Conservation (phyloP, 202 grass and related monocot genomes). For the Dendrocalamus latiflorus region DNA sequence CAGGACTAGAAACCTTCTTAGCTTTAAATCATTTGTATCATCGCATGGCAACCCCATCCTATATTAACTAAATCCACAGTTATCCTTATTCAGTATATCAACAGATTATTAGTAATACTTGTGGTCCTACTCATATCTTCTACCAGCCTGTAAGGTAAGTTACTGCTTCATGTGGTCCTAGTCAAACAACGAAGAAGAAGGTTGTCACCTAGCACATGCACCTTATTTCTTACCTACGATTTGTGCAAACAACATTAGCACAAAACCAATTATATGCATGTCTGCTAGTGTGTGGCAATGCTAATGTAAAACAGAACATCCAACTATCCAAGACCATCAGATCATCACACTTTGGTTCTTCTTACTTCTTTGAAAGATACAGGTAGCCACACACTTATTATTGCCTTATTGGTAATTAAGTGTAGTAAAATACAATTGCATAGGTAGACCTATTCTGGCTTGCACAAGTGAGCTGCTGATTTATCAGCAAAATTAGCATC, state of each 20-base stretch:
- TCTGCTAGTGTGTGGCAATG: not conserved
- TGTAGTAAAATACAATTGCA: conserved; percentile 3
- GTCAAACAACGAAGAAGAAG: conserved; percentile 9
- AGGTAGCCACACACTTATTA: not conserved
- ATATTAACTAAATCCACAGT: not conserved
- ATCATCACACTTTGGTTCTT: not conserved
- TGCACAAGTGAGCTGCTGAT: conserved; percentile 8
- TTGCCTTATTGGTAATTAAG: not conserved
- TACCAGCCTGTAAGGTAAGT: conserved; percentile 1
- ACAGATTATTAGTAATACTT: not conserved
- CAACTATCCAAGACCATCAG: not conserved
- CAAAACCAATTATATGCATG: not conserved
- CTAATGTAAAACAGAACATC: conserved; percentile 1
- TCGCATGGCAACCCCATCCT: not conserved
- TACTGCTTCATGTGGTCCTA: not conserved
- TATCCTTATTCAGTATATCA: not conserved
- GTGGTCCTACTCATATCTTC: not conserved
- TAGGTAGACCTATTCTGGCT: not conserved
- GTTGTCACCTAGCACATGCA: not conserved
- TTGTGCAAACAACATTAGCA: not conserved
- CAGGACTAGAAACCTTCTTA: not conserved
- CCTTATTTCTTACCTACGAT: not conserved
- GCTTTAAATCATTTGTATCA: conserved; percentile 18
- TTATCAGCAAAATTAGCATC: not conserved
- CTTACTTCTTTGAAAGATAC: not conserved